Base-by-base conservation (phyloP, 495 filamentous ascomycete genomes). In the Tuber melanosporum region DNA sequence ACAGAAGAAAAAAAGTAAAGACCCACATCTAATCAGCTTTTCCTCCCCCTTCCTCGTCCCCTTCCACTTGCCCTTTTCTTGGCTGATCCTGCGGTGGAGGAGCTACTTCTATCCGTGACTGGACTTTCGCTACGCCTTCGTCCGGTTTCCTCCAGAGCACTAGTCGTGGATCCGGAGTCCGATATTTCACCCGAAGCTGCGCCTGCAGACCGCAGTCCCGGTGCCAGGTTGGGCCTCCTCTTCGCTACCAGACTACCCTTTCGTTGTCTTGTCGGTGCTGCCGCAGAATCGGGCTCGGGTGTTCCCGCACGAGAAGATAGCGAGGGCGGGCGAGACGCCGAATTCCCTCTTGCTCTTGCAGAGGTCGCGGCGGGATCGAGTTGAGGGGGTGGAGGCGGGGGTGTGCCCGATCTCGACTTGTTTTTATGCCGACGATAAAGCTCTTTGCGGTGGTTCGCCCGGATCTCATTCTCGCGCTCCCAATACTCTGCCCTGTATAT, bases 401-500 rank as follows among this genome's bases (percentile, higher is more conserved):
- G 43, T 8, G 44, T 71, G n/a, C 41, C 42, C 41, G 15, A 43
- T 20, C 1, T 72, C 44, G 39, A 73, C 57, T 32, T 77, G 52
- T 42, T 22, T 39, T 22, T 70, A 20, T 15, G 45, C 62, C 20
- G 45, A 36, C 44, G 49, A 41, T 17, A 46, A 47, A 41, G 71
- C 81, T 91, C 91, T 71, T 89, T 86, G 69, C 93, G 88, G 52
- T 97, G 85, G 71, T 91, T 84, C 8, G 90, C 88, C 20, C 95
- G 92, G 5, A 93, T 89, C 85, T 95, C 94, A 81, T 99, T 99
- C 84, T 99, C 96, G 77, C 90, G 91, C 79, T 97, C 95, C 95
- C 95, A 99, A 83, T 97, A 99, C 76, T 97, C 94, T 43, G 91
- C 89, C 47, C 96, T 88, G 84, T 95, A 99, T 6, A 94, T 84